A percentile compares a stretch with the other conserved stretches of the same genome.
Conservation (phyloP, 345 rosid genomes). For the Melastoma malabathricum region DNA sequence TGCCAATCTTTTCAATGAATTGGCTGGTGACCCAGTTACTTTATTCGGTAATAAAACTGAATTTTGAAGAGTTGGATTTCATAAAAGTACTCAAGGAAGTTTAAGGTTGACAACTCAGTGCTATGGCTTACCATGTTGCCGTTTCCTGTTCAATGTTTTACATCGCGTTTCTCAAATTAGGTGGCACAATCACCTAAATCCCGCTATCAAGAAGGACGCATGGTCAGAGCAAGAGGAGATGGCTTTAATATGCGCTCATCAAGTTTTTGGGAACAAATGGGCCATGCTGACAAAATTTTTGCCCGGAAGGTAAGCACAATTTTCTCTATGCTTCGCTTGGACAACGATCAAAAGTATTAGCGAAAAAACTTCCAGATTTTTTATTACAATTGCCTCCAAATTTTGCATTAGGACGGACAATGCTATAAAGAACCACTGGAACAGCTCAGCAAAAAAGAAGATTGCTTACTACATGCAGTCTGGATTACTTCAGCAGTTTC, state of each 20-base stretch:
- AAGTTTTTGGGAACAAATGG: conserved; percentile 38
- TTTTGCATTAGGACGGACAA: conserved; percentile 23
- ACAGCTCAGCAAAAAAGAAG: conserved; percentile 30
- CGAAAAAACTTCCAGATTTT: too few species aligned
- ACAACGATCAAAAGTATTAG: too few species aligned
- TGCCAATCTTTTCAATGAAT: too few species aligned
- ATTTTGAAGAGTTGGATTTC: too few species aligned
- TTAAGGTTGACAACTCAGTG: too few species aligned
- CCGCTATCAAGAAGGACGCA: conserved; percentile 28
- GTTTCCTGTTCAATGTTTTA: background rate
- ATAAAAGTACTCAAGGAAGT: too few species aligned
- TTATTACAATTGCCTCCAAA: too few species aligned
- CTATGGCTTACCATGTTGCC: too few species aligned
- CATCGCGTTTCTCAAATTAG: conserved; percentile 9
- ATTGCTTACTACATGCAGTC: conserved; percentile 25
- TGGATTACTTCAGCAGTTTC: conserved; percentile 8
- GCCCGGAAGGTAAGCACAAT: conserved; percentile 34
- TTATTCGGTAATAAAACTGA: background rate
- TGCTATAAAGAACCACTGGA: conserved; percentile 34
- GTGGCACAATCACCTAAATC: conserved; percentile 49
- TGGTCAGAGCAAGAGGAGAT: conserved; percentile 38
- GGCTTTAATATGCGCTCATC: conserved; percentile 20
- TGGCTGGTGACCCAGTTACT: background rate
- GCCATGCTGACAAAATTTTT: conserved; percentile 29
- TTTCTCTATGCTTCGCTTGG: too few species aligned